These are phyloP conservation scores for Globisporangium nodosum DNA, from an alignment of 352 stramenopile species.

Conservation along the genomic window DNA sequence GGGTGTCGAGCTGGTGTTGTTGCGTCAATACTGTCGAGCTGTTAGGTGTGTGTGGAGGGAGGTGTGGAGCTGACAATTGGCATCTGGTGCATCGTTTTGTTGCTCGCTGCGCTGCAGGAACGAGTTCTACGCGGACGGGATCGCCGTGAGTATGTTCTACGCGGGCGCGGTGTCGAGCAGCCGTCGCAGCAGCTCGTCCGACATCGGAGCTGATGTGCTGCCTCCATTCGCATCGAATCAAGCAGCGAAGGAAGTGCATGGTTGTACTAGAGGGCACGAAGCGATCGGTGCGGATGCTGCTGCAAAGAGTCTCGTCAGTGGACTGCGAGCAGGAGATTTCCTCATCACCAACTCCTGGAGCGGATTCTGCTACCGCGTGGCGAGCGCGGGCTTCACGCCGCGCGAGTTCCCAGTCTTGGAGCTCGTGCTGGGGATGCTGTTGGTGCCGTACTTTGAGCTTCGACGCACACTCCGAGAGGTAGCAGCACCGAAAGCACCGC, in stretches of 20 bases:
- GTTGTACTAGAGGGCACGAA: too few relatives aligned
- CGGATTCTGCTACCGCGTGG: conserved; percentile 7
- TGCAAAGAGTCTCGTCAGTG: conserved; percentile 6
- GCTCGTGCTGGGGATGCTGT: conserved; percentile 3
- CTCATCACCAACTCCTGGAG: conserved; percentile 11
- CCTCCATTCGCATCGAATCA: too few relatives aligned
- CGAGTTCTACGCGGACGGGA: conserved; percentile 2
- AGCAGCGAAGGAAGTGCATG: too few relatives aligned
- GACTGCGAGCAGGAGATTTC: conserved; percentile 4
- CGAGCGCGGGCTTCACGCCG: conserved; percentile 8
- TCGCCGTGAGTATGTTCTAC: conserved; percentile 15
- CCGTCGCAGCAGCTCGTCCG: too few relatives aligned
- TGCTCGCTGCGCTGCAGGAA: conserved; percentile 1
- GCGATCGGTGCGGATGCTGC: background rate
- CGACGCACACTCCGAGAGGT: too few relatives aligned
- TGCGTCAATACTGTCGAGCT: too few relatives aligned
- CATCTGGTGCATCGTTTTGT: background rate
- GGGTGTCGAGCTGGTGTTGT: conserved; percentile 8
- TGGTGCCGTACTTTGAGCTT: conserved; percentile 10
- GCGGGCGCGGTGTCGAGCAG: background rate
- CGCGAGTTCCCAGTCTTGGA: conserved; percentile 4
- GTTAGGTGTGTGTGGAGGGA: too few relatives aligned
- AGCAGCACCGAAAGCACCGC: too few relatives aligned
- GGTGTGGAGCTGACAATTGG: background rate
- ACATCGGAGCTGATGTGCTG: too few relatives aligned